A percentile compares a stretch with the other conserved stretches of the same genome.
These are phyloP conservation scores for Lophiostoma macrostomum DNA, from an alignment of 495 filamentous ascomycete genomes.

Conservation along the genomic window DNA sequence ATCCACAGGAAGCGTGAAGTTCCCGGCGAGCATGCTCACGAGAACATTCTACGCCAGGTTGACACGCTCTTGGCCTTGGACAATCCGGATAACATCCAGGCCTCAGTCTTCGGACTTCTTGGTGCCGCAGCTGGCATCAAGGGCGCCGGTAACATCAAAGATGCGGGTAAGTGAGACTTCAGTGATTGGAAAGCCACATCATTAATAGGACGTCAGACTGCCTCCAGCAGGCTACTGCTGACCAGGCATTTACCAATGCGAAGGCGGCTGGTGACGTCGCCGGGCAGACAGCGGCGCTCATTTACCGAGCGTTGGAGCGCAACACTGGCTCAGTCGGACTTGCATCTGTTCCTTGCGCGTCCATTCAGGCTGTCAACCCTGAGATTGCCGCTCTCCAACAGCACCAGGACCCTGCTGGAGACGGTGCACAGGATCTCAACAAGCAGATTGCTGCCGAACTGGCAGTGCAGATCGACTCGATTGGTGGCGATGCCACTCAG, in stretches of 20 bases:
- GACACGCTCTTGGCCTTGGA: constrained; percentile 50
- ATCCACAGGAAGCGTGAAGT: constrained; percentile 49
- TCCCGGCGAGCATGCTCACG: constrained; percentile 62
- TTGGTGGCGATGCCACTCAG: constrained; percentile 57
- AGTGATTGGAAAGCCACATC: background rate
- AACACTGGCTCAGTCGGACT: constrained; percentile 59
- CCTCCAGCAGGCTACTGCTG: constrained; percentile 63
- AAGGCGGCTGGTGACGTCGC: constrained; percentile 58
- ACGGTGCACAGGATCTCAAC: constrained; percentile 50
- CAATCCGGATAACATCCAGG: constrained; percentile 59
- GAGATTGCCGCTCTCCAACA: constrained; percentile 34
- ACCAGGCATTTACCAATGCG: constrained; percentile 69
- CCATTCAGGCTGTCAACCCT: constrained; percentile 40
- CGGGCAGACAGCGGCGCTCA: constrained; percentile 55
- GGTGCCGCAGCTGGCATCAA: constrained; percentile 56
- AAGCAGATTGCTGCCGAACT: constrained; percentile 55
- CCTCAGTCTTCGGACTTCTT: constrained; percentile 62
- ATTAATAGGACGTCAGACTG: constrained; percentile 48
- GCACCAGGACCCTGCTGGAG: constrained; percentile 52
- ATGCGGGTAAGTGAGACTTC: constrained; percentile 34
- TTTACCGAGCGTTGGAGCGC: constrained; percentile 62
- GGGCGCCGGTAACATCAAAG: constrained; percentile 56
- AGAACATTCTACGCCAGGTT: constrained; percentile 50
- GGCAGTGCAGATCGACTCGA: constrained; percentile 52
- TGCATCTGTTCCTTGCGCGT: constrained; percentile 51